Base-by-base conservation (phyloP, 345 rosid species). In the Dipteronia sinensis region DNA sequence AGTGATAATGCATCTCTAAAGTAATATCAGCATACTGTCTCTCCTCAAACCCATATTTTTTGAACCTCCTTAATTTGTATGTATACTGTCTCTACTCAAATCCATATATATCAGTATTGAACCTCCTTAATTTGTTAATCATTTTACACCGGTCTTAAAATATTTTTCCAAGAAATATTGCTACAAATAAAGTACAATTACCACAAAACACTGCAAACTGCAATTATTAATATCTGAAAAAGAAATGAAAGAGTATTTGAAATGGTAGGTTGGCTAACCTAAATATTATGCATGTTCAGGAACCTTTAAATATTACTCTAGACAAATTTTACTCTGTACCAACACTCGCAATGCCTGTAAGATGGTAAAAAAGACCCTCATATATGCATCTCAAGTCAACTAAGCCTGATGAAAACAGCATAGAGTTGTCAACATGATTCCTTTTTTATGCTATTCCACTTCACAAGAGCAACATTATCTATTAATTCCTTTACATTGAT, bases 381-480 rank as follows among this genome's bases (percentile, higher is more conserved):
- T 67, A 40, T 67, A 38, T 67, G 11, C 70, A 40, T 7, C 65
- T 62, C 15, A 62, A 62, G 51, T 40, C 71, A 40, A 68, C 9
- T 68, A 68, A 22, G n/a, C 56, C 23, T 6, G 16, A 46, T 69
- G 40, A 34, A 10, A 49, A 69, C 40, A 51, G 9, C 7, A 69
- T 44, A 31, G 38, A 47, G n/a, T 27, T 29, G 56, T 65, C 42
- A 12, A 38, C 67, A 65, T 65, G 42, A 29, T 29, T 51, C 58
- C 68, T 15, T 65, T 29, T 29, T 4, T 38, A 25, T 12, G 17
- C 44, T 13, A 69, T 69, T 42, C 72, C 56, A 42, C 29, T 67
- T 63, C 66, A 25, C 6, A 67, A 20, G 53, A 42, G 27, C 51
- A 67, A 40, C 11, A 20, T 20, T 67, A 23, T 69, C 38, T 0